phyloP scores from a whole-genome alignment of 805 yeast genomes.

The Sugiyamaella lignohabitans region DNA sequence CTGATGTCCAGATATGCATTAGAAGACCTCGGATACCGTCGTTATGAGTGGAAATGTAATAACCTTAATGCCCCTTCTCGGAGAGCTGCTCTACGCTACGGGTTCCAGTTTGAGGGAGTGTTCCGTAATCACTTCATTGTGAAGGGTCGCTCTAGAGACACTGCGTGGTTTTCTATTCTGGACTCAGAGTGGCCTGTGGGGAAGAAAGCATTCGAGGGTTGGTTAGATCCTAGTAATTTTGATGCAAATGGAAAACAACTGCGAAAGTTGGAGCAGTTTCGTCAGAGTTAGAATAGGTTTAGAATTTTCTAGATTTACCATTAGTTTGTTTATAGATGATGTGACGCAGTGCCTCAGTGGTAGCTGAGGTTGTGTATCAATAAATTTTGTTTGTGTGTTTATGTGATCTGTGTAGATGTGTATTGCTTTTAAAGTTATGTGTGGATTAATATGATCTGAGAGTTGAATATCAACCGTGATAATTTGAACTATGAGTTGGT shows the following conservation, averaged over 20 bases:
- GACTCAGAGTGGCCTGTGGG: constrained; percentile 30
- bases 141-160: constrained; percentile 30
- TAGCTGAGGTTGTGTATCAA: no score
- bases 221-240: constrained; percentile 28
- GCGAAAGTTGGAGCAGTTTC: not conserved
- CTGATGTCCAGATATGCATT: constrained; percentile 29
- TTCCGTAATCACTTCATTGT: constrained; percentile 28
- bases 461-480: no score
- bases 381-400: no score
- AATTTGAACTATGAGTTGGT: no score
- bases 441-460: no score
- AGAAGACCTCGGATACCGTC: constrained; percentile 27
- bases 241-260: constrained; percentile 22
- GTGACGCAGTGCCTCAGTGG: no score
- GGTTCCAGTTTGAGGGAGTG: constrained; percentile 31
- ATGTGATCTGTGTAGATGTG: no score
- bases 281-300: no score
- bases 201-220: constrained; percentile 23
- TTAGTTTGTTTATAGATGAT: no score
- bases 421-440: no score
- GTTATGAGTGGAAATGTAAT: constrained; percentile 35
- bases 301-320: no score
- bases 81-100: constrained; percentile 31
- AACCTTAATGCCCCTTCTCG: constrained; percentile 28
- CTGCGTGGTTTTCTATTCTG: constrained; percentile 30